Base-by-base conservation (phyloP, 2,329 filamentous ascomycete species). In the Nigrospora sphaerica region DNA sequence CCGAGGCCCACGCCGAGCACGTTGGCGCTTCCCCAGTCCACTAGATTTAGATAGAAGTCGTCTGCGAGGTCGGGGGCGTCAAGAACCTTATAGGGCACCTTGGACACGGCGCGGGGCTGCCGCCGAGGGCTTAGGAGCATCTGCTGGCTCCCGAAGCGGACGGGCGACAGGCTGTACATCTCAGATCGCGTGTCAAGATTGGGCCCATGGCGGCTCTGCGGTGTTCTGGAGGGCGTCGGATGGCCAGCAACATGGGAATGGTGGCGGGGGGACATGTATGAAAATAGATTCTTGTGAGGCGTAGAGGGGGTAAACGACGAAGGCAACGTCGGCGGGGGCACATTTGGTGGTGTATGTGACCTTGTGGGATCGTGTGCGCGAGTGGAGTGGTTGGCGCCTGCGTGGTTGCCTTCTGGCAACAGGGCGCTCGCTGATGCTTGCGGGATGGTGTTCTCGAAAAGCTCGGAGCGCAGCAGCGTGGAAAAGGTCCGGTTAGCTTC, bases 11-110 rank as follows among this genome's bases (percentile, higher is more conserved):
- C 93, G 7, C 92, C 93, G 12, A 98, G 75, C 10, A 95, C 86
- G 64, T 97, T 95, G 55, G 87, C 90, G 57, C 88, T 95, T 38
- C 93, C 93, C 93, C 93, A 98, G 61, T 98, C 93, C 3, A 98
- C 92, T 23, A 98, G 72, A 59, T 98, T 98, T 33, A 98, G 75
- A 59, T 98, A 98, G 65, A 97, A 98, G 62, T 98, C 93, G 60
- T 98, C 93, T 28, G 92, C 91, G 39, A 98, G 71, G 62, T 97
- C 93, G 2, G 93, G 93, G 1, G 93, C 93, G 70, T 98, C 93
- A 11, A 98, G 75, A 2, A 98, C 93, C 67, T 98, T 98, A 69
- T 95, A 98, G 0, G 93, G 93, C 0, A 97, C 92, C 65, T 97
- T 97, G 66, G 88, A 92, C 17, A 98, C 89, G 31, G 88, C 86